Evolutionary conservation across 331 rosid species (phyloP).

Genomic region (Acacia pycnantha): DNA sequence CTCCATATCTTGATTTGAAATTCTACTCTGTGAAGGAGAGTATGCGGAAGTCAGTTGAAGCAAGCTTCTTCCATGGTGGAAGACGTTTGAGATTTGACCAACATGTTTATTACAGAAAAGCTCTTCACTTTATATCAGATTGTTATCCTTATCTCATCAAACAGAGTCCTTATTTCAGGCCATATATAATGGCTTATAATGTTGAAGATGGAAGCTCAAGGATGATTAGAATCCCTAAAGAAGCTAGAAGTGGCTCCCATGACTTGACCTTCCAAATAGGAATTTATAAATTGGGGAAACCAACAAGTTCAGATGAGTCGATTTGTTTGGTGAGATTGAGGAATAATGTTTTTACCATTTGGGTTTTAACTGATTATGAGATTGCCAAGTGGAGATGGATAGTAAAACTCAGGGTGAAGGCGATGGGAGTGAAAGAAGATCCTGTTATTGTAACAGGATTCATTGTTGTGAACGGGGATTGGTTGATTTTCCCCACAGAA

Average conservation of each 20-base stretch:
- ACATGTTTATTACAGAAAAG: neutral
- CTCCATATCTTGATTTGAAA: too few species aligned
- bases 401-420: neutral
- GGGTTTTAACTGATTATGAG: neutral
- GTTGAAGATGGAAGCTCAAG: too few species aligned
- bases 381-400: neutral
- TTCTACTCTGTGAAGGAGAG: too few species aligned
- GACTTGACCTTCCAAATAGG: too few species aligned
- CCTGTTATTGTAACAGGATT: neutral
- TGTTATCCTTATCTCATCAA: too few species aligned
- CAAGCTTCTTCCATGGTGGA: too few species aligned
- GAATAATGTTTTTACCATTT: neutral
- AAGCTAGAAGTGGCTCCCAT: too few species aligned
- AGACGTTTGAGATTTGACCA: too few species aligned
- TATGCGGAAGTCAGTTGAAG: too few species aligned
- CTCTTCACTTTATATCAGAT: neutral
- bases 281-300: neutral
- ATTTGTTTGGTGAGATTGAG: neutral
- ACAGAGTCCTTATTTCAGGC: neutral
- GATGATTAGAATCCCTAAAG: too few species aligned
- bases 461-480: neutral
- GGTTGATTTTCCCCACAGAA: neutral
- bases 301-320: neutral
- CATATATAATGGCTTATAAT: too few species aligned
- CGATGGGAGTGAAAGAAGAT: too few species aligned